Conservation (phyloP, 2,329 filamentous ascomycete genomes). For the Alternaria incomplexa region DNA sequence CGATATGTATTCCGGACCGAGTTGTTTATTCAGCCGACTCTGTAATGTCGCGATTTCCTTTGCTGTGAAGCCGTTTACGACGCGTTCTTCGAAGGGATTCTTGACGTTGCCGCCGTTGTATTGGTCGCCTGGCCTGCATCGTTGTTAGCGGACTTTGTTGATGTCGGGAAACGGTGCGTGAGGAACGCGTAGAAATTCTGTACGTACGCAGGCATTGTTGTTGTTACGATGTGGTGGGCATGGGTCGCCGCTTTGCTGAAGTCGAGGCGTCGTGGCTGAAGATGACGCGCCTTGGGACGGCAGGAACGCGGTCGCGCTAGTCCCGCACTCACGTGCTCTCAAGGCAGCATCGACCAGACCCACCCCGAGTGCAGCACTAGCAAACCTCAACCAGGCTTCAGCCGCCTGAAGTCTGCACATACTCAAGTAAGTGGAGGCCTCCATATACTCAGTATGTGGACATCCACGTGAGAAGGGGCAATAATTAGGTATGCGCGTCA, state of each 20-base stretch:
- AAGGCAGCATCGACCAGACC: constrained; percentile 2
- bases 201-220: constrained; percentile 47
- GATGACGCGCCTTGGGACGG: constrained; percentile 38
- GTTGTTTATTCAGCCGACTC: constrained; percentile 84
- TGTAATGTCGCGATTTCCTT: constrained; percentile 88
- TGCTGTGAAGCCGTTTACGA: constrained; percentile 83
- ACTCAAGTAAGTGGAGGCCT: not conserved
- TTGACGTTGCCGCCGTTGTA: constrained; percentile 46
- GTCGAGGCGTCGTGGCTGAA: constrained; percentile 33
- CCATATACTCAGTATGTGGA: not conserved
- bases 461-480: not conserved
- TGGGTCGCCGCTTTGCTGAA: constrained; percentile 29
- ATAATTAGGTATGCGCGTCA: not conserved
- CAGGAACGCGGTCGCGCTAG: constrained; percentile 29
- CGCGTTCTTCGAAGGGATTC: constrained; percentile 85
- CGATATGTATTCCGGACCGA: constrained; percentile 96
- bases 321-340: constrained; percentile 21
- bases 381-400: constrained; percentile 4
- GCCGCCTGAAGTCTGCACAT: not conserved
- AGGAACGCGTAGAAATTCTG: not conserved
- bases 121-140: constrained; percentile 46
- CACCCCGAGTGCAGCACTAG: constrained; percentile 6
- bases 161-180: not conserved
- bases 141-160: constrained; percentile 20
- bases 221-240: constrained; percentile 29